Evolutionary conservation across 2,329 filamentous ascomycete species (phyloP).

Genomic region (Pestalotiopsis sp.): DNA sequence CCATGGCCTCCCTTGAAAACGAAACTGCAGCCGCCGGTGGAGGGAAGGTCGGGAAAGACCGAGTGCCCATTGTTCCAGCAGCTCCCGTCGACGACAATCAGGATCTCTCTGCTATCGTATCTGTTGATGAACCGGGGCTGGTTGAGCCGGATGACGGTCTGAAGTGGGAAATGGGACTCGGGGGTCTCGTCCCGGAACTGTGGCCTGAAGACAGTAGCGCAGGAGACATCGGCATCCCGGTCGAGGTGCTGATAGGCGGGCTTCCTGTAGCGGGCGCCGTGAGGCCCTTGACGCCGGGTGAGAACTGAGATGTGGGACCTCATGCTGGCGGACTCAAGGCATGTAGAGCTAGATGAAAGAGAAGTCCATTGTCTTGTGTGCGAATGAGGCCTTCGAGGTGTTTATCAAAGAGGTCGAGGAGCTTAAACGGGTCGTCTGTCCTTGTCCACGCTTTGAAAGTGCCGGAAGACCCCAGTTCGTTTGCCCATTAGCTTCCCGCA

Average conservation of each 20-base stretch:
- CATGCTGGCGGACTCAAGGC: neutral
- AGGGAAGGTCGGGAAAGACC: neutral
- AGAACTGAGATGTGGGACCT: neutral
- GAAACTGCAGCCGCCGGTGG: conserved; percentile 31
- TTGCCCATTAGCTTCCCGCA: neutral
- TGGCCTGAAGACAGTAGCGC: conserved; percentile 30
- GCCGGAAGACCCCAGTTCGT: neutral
- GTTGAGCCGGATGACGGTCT: conserved; percentile 28
- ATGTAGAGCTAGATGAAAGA: neutral
- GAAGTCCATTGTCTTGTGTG: neutral
- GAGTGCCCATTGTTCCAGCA: conserved; percentile 41
- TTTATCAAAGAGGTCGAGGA: neutral
- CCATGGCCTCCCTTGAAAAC: conserved; percentile 27
- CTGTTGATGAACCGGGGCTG: conserved; percentile 37
- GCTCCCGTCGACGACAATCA: conserved; percentile 44
- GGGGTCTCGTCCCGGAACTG: conserved; percentile 28
- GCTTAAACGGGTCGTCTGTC: neutral
- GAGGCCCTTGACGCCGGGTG: neutral
- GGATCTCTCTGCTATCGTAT: conserved; percentile 37
- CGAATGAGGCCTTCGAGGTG: neutral
- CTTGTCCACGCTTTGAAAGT: neutral
- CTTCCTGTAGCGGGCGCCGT: neutral
- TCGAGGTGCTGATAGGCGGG: conserved; percentile 23
- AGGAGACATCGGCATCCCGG: conserved; percentile 24
- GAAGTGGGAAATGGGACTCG: conserved; percentile 35